Evolutionary conservation across 106 monocot species (phyloP), one percentile per base, ranked within the genome.

Genomic region (Amphibolis antarctica): DNA sequence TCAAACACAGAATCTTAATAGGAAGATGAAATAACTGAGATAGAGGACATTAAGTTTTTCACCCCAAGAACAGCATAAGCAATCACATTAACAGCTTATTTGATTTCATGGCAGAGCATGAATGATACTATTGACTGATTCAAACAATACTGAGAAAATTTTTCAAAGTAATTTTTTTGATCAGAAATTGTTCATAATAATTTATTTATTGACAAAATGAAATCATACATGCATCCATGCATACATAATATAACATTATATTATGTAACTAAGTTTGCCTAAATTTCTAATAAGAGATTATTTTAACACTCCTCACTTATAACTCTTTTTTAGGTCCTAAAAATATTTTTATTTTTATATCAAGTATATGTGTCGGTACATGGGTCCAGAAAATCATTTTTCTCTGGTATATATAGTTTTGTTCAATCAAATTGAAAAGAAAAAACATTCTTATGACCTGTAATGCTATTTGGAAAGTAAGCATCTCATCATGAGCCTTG

Each of bases 381-480:
- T n/a, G n/a, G n/a, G n/a, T n/a, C n/a, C n/a, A n/a, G n/a, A n/a
- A n/a, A n/a, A n/a, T n/a, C n/a, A n/a, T n/a, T n/a, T n/a, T n/a
- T n/a, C n/a, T n/a, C n/a, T n/a, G n/a, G n/a, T n/a, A n/a, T n/a
- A n/a, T 5, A 30, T 14, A 11, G 22, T 31, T 1, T 27, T 59
- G 36, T 28, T 7, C 30, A 29, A 31, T 3, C 10, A 10, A 17
- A 31, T 20, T n/a, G 72, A 5, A 46, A n/a, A 44, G 49, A n/a
- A 42, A 49, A 42, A 48, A 17, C 12, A 59, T 7, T 27, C 9
- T 23, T 26, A 62, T 64, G 46, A 93, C 93, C 85, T 93, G 85
- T 52, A 93, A 79, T 52, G 85, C 88, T 64, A 83, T 78, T 18
- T 46, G 85, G 52, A 72, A 78, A 57, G 88, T 85, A 56, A 81